phyloP scores from a whole-genome alignment of 495 filamentous ascomycete species.

The Viridothelium virens region DNA sequence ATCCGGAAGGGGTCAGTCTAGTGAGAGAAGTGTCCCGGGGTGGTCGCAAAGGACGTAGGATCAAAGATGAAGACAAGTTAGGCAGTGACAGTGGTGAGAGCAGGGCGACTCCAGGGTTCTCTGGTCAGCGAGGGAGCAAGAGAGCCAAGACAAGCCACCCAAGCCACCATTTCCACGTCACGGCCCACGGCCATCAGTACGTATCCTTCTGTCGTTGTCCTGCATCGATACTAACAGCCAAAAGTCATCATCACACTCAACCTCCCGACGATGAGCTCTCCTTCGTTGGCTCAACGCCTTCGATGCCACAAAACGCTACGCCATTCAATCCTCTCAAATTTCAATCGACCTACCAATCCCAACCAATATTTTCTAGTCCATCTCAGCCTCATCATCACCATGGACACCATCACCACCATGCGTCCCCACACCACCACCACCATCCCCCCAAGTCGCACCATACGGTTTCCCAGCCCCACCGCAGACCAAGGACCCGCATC shows the following conservation, averaged over 20 bases:
- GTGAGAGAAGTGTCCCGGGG: conserved; percentile 45
- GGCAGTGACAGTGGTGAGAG: conserved; percentile 52
- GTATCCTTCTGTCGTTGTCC: conserved; percentile 18
- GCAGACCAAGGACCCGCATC: conserved; percentile 55
- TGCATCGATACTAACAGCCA: conserved; percentile 16
- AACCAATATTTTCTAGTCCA: conserved; percentile 3
- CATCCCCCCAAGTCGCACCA: conserved; percentile 39
- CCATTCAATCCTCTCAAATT: conserved; percentile 27
- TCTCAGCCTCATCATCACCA: conserved; percentile 20
- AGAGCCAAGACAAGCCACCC: conserved; percentile 35
- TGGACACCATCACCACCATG: conserved; percentile 39
- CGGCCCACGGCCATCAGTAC: conserved; percentile 39
- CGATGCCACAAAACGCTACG: conserved; percentile 12
- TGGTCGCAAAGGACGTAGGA: conserved; percentile 49
- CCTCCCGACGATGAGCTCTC: conserved; percentile 56
- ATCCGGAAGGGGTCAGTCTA: neutral
- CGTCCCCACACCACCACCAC: conserved; percentile 33
- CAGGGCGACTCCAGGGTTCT: conserved; percentile 44
- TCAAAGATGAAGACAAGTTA: conserved; percentile 49
- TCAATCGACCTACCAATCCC: neutral
- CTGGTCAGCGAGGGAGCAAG: conserved; percentile 46
- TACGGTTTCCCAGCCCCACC: conserved; percentile 24
- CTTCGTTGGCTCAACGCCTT: neutral
- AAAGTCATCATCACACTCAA: conserved; percentile 68
- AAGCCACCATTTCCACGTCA: conserved; percentile 42